These are phyloP conservation scores for Naganishia antarctica DNA, from an alignment of 768 basidiomycete genomes.

Conservation along the genomic window DNA sequence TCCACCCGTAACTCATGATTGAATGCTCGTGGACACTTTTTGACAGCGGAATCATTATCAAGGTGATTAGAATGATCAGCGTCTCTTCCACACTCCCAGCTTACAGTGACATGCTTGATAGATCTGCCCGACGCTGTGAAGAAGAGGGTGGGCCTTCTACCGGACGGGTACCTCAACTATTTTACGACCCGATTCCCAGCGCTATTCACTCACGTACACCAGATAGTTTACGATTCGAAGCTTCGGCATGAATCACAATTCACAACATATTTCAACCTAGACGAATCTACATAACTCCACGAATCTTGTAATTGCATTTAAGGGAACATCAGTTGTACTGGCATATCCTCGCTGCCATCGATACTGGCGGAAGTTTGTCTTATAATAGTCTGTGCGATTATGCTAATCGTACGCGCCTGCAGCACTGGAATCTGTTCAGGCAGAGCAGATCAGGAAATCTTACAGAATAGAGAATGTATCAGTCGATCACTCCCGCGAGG, in stretches of 20 bases:
- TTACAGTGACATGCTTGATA: neutral
- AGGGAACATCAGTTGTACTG: constrained; percentile 15
- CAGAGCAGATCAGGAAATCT: too few relatives aligned
- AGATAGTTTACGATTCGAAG: constrained; percentile 68
- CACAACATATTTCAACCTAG: constrained; percentile 63
- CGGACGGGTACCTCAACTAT: constrained; percentile 84
- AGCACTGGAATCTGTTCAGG: too few relatives aligned
- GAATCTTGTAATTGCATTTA: neutral
- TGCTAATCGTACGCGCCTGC: too few relatives aligned
- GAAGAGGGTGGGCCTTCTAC: constrained; percentile 80
- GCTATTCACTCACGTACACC: constrained; percentile 85
- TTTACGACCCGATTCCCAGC: constrained; percentile 89
- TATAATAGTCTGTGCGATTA: too few relatives aligned
- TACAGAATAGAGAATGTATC: too few relatives aligned
- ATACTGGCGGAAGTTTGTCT: too few relatives aligned
- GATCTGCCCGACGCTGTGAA: constrained; percentile 90
- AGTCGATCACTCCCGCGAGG: too few relatives aligned
- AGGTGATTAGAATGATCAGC: constrained; percentile 25
- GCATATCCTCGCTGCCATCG: neutral
- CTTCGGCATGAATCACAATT: constrained; percentile 84
- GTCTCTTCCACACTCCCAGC: neutral
- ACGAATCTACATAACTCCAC: constrained; percentile 16
- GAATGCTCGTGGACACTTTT: constrained; percentile 15
- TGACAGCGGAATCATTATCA: constrained; percentile 89
- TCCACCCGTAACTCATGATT: neutral